phyloP scores from a whole-genome alignment of 495 filamentous ascomycete genomes.

The Podospora anserina region DNA sequence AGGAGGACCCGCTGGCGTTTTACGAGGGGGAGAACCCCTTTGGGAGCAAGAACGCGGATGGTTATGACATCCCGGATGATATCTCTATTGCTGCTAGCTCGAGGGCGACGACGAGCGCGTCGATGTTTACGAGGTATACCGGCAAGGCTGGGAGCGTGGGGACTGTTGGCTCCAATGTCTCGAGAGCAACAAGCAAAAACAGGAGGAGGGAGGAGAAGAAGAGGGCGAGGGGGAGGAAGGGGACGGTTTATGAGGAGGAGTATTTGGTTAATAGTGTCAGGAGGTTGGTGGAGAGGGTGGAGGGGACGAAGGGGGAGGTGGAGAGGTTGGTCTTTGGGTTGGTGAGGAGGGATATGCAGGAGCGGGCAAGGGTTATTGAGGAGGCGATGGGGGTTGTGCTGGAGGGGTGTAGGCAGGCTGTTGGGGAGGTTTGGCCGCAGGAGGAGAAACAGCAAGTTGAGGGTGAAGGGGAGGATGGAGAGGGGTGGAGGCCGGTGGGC shows the following conservation, averaged over 20 bases:
- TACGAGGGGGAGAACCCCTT: slow-evolving; percentile 63
- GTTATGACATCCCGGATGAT: slow-evolving; percentile 79
- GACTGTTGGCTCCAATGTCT: slow-evolving; percentile 62
- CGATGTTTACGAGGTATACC: slow-evolving; percentile 90
- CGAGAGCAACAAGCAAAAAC: slow-evolving; percentile 78
- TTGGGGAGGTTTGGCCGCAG: slow-evolving; percentile 65
- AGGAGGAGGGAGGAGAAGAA: slow-evolving; percentile 88
- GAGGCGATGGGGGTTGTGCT: slow-evolving; percentile 66
- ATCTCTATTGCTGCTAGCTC: slow-evolving; percentile 86
- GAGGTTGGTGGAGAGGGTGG: slow-evolving; percentile 82
- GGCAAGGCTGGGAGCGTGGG: slow-evolving; percentile 58
- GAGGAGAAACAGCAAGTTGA: slow-evolving; percentile 23
- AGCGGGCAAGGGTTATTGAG: slow-evolving; percentile 77
- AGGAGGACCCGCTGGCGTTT: slow-evolving; percentile 75
- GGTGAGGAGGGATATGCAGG: slow-evolving; percentile 76
- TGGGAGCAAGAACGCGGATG: slow-evolving; percentile 35
- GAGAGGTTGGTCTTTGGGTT: slow-evolving; percentile 69
- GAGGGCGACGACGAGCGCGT: slow-evolving; percentile 68
- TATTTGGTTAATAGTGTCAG: slow-evolving; percentile 85
- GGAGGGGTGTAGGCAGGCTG: slow-evolving; percentile 58
- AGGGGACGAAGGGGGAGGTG: slow-evolving; percentile 63
- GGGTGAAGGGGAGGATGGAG: slow-evolving; percentile 27
- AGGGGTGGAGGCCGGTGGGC: slow-evolving; percentile 41
- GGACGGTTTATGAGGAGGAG: slow-evolving; percentile 95
- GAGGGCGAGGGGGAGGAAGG: slow-evolving; percentile 88